Evolutionary conservation across 2,329 filamentous ascomycete genomes (phyloP).

Genomic region (Epichloe amarillans): DNA sequence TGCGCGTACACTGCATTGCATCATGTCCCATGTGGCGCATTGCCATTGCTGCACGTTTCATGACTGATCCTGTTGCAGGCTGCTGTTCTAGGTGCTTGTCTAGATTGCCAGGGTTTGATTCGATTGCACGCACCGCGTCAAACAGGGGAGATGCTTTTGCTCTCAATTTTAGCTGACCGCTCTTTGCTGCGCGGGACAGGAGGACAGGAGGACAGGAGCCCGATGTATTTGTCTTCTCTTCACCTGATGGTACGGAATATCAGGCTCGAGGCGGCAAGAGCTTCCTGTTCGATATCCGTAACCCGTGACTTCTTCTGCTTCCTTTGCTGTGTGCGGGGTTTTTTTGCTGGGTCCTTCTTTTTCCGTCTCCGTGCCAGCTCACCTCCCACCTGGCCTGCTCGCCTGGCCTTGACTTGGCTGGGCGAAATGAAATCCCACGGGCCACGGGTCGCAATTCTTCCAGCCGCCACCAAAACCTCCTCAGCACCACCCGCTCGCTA

Average conservation of each 20-base stretch:
- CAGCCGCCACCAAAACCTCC: neutral
- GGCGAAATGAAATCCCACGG: neutral
- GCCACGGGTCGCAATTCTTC: constrained; percentile 1
- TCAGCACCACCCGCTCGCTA: neutral
- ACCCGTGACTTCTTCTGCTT: neutral
- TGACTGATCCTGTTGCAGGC: too few species aligned
- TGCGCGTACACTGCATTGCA: too few species aligned
- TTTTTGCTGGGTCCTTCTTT: neutral
- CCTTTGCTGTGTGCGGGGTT: neutral
- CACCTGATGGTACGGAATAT: neutral
- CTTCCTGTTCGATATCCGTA: too few species aligned
- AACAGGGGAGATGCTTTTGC: too few species aligned
- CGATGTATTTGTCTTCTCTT: neutral
- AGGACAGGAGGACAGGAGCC: neutral
- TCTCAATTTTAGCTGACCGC: neutral
- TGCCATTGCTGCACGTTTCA: too few species aligned
- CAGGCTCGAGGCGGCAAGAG: neutral
- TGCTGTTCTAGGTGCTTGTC: too few species aligned
- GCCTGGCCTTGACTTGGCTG: neutral
- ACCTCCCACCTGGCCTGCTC: neutral
- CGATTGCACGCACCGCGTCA: too few species aligned
- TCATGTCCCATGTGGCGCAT: too few species aligned
- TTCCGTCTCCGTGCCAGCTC: neutral
- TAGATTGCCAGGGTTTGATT: too few species aligned
- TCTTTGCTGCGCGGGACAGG: neutral